phyloP scores from a whole-genome alignment of 345 rosid species.

The Salix udensis region DNA sequence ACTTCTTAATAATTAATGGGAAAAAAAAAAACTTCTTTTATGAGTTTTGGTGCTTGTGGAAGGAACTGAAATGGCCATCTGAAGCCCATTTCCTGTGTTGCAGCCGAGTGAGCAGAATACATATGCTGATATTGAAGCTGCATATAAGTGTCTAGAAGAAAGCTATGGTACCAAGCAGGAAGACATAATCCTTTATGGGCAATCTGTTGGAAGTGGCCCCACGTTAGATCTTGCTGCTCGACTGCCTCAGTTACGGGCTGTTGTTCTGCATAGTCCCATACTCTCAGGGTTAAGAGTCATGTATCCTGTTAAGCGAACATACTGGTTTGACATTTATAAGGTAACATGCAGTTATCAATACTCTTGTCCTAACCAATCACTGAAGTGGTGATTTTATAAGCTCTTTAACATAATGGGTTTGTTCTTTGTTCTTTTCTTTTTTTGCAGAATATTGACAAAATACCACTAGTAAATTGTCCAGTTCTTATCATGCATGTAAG shows the following conservation, averaged over 20 bases:
- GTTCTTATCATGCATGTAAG: constrained; percentile 94
- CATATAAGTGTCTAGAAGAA: constrained; percentile 85
- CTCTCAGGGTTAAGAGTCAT: constrained; percentile 92
- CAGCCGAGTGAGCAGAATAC: constrained; percentile 91
- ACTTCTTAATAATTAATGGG: background rate
- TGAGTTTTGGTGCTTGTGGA: background rate
- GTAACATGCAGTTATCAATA: constrained; percentile 25
- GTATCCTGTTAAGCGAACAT: constrained; percentile 86
- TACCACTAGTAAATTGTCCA: constrained; percentile 77
- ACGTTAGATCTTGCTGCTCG: constrained; percentile 80
- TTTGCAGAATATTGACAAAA: constrained; percentile 83
- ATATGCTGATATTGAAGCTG: constrained; percentile 94
- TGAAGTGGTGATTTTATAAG: background rate
- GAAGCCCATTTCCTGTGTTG: constrained; percentile 22
- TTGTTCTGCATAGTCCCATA: constrained; percentile 92
- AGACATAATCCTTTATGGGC: constrained; percentile 87
- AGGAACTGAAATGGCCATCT: background rate
- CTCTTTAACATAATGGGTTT: background rate
- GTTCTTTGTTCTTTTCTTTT: constrained; percentile 6
- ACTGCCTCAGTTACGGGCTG: constrained; percentile 71
- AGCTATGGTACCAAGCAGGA: constrained; percentile 85
- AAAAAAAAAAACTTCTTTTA: background rate
- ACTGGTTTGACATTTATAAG: constrained; percentile 97
- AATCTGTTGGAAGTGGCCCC: constrained; percentile 96
- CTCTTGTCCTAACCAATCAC: background rate